Conservation (phyloP, 106 monocot species). For the Dendrobium huoshanense region DNA sequence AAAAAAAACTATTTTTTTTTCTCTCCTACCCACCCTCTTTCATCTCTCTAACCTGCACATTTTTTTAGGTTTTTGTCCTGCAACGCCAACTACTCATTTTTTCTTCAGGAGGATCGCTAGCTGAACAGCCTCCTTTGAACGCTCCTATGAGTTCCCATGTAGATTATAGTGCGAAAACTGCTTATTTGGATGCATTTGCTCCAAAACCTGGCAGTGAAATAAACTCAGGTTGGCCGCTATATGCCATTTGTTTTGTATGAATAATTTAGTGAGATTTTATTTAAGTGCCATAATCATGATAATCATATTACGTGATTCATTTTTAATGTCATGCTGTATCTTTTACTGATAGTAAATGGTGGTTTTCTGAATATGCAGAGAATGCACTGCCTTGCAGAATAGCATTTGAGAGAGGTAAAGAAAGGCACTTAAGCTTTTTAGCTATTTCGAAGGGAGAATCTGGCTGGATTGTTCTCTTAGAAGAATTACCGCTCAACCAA, state of each 20-base stretch:
- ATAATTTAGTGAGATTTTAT: background rate
- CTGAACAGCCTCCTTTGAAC: slow-evolving; percentile 55
- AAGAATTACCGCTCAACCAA: slow-evolving; percentile 61
- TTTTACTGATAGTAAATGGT: background rate
- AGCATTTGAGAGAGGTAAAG: slow-evolving; percentile 98
- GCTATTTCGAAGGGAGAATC: slow-evolving; percentile 66
- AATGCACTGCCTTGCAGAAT: slow-evolving; percentile 84
- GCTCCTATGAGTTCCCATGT: slow-evolving; percentile 38
- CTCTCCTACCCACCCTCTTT: no score
- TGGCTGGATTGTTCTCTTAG: slow-evolving; percentile 86
- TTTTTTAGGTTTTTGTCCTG: slow-evolving; percentile 80
- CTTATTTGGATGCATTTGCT: slow-evolving; percentile 42
- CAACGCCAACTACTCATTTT: slow-evolving; percentile 77
- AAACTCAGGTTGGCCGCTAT: slow-evolving; percentile 44
- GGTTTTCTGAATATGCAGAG: slow-evolving; percentile 29
- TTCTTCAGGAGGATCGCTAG: slow-evolving; percentile 47
- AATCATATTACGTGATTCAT: background rate
- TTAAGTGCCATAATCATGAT: no score
- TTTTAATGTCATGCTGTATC: background rate
- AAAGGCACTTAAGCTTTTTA: slow-evolving; percentile 72
- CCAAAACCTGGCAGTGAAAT: slow-evolving; percentile 90
- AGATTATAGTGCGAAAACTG: slow-evolving; percentile 26
- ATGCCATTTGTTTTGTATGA: slow-evolving; percentile 1
- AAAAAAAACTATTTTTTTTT: no score
- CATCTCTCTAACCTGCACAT: background rate